A percentile compares a stretch with the other conserved stretches of the same genome.
phyloP scores from a whole-genome alignment of 2,329 filamentous ascomycete genomes.

The Alternaria gansuensis region DNA sequence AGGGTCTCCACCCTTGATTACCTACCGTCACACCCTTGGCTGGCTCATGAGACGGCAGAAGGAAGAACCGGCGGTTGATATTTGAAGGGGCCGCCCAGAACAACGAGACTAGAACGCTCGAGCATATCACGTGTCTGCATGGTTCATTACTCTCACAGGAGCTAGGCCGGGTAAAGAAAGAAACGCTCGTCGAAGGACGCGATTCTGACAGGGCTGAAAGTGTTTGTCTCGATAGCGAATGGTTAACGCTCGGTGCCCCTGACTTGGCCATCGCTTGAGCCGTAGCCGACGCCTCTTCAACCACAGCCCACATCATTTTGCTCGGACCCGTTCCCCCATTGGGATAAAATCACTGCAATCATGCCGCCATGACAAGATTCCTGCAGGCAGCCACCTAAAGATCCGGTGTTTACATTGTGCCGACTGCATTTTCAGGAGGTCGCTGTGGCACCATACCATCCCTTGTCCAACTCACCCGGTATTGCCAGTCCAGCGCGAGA shows the following conservation, averaged over 20 bases:
- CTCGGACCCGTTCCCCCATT: conserved; percentile 21
- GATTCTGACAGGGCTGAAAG: conserved; percentile 8
- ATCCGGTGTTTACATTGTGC: conserved; percentile 4
- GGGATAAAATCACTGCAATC: conserved; percentile 20
- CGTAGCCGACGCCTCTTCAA: conserved; percentile 19
- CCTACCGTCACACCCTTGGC: not conserved
- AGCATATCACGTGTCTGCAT: not conserved
- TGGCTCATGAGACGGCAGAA: not conserved
- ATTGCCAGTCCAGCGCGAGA: conserved; percentile 1
- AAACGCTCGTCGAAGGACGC: conserved; percentile 4
- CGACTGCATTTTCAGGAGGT: conserved; percentile 8
- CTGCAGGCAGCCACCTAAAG: conserved; percentile 20
- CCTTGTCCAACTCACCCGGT: not conserved
- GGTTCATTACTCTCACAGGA: not conserved
- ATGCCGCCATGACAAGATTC: conserved; percentile 16
- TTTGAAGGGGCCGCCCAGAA: not conserved
- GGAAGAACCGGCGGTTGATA: not conserved
- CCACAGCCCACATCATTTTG: conserved; percentile 16
- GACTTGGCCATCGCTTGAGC: conserved; percentile 13
- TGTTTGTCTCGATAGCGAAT: conserved; percentile 5
- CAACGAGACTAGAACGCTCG: not conserved
- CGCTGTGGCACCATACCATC: not conserved
- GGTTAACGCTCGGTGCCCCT: conserved; percentile 23
- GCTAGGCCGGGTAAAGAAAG: conserved; percentile 3
- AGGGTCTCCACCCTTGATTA: not conserved